These are phyloP conservation scores for Phlebiopsis gigantea DNA, from an alignment of 768 basidiomycete genomes.

Conservation along the genomic window DNA sequence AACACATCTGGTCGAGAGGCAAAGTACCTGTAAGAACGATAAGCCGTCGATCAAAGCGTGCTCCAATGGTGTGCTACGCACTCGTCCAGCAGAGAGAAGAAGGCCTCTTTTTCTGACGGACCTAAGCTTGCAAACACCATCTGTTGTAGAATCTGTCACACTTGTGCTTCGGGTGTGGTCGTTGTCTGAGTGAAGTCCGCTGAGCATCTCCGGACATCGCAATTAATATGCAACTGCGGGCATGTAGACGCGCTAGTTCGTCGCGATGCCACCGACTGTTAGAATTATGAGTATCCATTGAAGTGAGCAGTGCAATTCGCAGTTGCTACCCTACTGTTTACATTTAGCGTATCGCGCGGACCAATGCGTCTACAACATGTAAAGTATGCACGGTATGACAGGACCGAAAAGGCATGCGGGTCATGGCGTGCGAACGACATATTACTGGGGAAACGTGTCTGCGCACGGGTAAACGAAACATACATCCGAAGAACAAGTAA, in stretches of 20 bases:
- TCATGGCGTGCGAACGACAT: not conserved
- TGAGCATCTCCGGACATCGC: not conserved
- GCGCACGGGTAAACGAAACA: not conserved
- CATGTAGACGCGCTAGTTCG: not conserved
- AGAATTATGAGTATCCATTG: not conserved
- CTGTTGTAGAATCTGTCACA: not conserved
- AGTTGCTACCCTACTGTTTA: constrained; percentile 7
- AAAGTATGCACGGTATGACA: constrained; percentile 1
- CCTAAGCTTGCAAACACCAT: constrained; percentile 75
- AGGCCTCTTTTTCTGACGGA: constrained; percentile 69
- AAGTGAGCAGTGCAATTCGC: constrained; percentile 8
- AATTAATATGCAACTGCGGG: not conserved
- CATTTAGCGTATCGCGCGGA: not conserved
- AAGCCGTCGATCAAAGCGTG: not conserved
- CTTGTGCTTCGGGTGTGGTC: not conserved
- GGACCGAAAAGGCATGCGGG: not conserved
- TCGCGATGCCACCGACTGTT: not conserved
- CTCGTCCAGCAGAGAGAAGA: constrained; percentile 80
- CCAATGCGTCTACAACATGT: constrained; percentile 7
- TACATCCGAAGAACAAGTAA: constrained; percentile 5
- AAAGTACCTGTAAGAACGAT: constrained; percentile 55
- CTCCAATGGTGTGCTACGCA: constrained; percentile 23
- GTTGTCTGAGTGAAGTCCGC: not conserved
- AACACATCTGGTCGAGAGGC: constrained; percentile 65
- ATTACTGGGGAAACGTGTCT: not conserved